These are phyloP conservation scores for Artemisia annua DNA, from an alignment of 129 eudicot genomes.

Conservation along the genomic window DNA sequence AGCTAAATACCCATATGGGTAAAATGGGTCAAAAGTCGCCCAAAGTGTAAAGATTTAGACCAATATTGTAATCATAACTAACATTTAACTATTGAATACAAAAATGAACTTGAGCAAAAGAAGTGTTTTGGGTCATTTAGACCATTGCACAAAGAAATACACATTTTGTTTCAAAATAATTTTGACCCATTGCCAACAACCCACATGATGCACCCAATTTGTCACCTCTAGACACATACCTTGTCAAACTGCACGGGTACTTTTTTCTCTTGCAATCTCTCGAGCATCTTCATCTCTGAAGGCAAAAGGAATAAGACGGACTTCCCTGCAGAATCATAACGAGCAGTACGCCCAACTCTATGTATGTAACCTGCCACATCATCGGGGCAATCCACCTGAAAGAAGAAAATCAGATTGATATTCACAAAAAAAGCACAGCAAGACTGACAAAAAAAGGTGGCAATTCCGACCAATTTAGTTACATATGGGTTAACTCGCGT, in stretches of 20 bases:
- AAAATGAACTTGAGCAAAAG: neutral
- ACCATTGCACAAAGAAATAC: neutral
- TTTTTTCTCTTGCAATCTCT: constrained; percentile 74
- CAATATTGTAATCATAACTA: neutral
- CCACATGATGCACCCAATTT: neutral
- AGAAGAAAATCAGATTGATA: neutral
- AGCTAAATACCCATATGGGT: no score
- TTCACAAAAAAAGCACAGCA: neutral
- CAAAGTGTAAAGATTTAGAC: neutral
- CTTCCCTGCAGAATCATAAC: constrained; percentile 74
- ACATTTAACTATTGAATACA: neutral
- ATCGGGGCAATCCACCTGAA: constrained; percentile 76
- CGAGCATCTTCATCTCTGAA: constrained; percentile 86
- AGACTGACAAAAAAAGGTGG: neutral
- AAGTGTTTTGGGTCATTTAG: neutral
- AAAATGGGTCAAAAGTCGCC: neutral
- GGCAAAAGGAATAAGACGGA: constrained; percentile 81
- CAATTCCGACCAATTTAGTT: neutral
- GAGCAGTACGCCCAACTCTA: constrained; percentile 98
- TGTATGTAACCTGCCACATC: constrained; percentile 87
- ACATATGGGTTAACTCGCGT: neutral
- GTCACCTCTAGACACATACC: constrained; percentile 37
- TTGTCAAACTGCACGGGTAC: constrained; percentile 58
- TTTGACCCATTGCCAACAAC: neutral
- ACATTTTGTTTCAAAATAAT: neutral